Evolutionary conservation across 2,329 filamentous ascomycete species (phyloP), one percentile per base, ranked within the genome.

Genomic region (Cylindrodendrum hubeiense): DNA sequence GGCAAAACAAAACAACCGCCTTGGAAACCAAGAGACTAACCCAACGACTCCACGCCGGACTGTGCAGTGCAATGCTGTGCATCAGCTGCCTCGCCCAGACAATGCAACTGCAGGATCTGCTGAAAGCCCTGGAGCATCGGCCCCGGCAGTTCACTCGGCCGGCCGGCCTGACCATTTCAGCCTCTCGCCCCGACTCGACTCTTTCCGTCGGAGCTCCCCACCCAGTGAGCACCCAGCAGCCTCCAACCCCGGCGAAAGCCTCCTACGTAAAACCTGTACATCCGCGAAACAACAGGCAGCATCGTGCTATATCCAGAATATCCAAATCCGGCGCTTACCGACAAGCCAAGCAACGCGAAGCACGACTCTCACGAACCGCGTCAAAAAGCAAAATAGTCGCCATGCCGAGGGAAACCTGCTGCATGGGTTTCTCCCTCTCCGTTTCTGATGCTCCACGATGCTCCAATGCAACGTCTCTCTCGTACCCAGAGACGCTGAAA

Each of bases 111-210:
- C 54, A 63, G 49, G 49, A 63, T 63, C 49, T 52, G 54, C 56
- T 50, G 44, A 33, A 44, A 51, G 55, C 46, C 55, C 34, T 54
- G 54, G 50, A 33, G 47, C 17, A 30, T 58, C 60, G 60, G 60
- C 60, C 60, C 60, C 54, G 60, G 49, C 54, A 50, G 22, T 63
- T 63, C 60, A 58, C 60, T 58, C 54, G 60, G 52, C 49, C 60
- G 59, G 51, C 49, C 44, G 54, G 41, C 46, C 49, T 58, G 61
- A 49, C 46, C 49, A 47, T 54, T 50, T 33, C 54, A 64, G 61
- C 61, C 55, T 59, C 54, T 53, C 34, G 39, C 47, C 17, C 24
- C 30, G 47, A 58, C 60, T 64, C 59, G 61, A 47, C 61, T 59
- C 33, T 37, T 64, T 64, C 43, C 61, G 61, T 64, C 55, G 34